A percentile compares a stretch with the other conserved stretches of the same genome.
Conservation (phyloP, 1,284 basidiomycete genomes). For the Phylloporus sp. region DNA sequence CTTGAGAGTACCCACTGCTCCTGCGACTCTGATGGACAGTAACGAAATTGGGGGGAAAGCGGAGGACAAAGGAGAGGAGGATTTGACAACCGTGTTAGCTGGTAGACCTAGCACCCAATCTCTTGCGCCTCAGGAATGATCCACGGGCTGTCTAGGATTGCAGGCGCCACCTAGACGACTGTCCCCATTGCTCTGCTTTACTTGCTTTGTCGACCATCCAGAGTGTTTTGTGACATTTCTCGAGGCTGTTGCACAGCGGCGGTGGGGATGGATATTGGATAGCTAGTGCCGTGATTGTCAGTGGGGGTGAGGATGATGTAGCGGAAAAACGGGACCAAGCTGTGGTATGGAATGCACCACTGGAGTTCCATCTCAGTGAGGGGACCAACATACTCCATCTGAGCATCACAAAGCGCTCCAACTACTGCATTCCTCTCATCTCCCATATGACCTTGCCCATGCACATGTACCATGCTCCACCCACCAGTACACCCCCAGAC, state of each 20-base stretch:
- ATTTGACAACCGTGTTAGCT: slow-evolving; percentile 17
- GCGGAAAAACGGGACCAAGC: slow-evolving; percentile 74
- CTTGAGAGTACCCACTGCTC: slow-evolving; percentile 53
- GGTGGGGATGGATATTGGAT: slow-evolving; percentile 84
- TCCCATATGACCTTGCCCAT: slow-evolving; percentile 91
- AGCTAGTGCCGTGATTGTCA: slow-evolving; percentile 13
- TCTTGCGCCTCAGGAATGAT: slow-evolving; percentile 6
- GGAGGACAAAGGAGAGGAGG: slow-evolving; percentile 24
- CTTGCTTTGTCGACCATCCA: slow-evolving; percentile 93
- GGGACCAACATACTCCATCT: slow-evolving; percentile 9
- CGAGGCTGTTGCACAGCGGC: slow-evolving; percentile 80
- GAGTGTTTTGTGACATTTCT: slow-evolving; percentile 86
- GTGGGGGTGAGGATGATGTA: slow-evolving; percentile 48
- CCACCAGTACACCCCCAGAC: slow-evolving; percentile 78
- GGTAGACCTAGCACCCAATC: slow-evolving; percentile 19
- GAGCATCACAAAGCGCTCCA: slow-evolving; percentile 63
- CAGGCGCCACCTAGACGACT: slow-evolving; percentile 56
- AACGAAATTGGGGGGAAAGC: slow-evolving; percentile 39
- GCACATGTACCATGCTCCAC: slow-evolving; percentile 93
- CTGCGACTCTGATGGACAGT: slow-evolving; percentile 42
- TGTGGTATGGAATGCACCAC: slow-evolving; percentile 94
- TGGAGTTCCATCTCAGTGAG: slow-evolving; percentile 84
- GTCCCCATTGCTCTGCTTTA: slow-evolving; percentile 88
- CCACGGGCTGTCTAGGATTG: slow-evolving; percentile 24
- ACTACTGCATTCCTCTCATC: slow-evolving; percentile 60